Percentiles rank a stretch among this genome's conserved stretches.
Evolutionary conservation across 2,329 filamentous ascomycete genomes (phyloP).

Genomic region (Pyrenophora graminea): DNA sequence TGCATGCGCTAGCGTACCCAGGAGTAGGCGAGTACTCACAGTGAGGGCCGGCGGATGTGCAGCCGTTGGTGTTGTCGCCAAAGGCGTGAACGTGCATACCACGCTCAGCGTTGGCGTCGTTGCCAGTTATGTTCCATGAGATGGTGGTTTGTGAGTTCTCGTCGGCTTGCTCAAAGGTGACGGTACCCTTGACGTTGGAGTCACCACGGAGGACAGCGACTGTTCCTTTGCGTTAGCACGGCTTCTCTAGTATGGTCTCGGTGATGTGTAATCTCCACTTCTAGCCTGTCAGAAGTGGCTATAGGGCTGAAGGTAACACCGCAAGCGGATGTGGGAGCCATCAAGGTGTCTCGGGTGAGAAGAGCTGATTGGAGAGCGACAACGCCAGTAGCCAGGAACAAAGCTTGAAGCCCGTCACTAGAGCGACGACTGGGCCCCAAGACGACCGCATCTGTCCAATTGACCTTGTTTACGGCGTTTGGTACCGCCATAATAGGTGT

Average conservation of each 20-base stretch:
- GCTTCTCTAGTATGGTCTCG: background rate
- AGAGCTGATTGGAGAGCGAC: conserved; percentile 30
- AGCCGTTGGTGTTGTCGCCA: conserved; percentile 99
- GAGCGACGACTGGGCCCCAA: conserved; percentile 32
- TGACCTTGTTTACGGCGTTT: conserved; percentile 19
- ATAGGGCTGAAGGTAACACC: background rate
- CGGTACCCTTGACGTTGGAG: conserved; percentile 90
- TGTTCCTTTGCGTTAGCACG: conserved; percentile 47
- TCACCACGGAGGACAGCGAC: conserved; percentile 98
- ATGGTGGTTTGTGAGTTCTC: conserved; percentile 84
- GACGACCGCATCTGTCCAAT: conserved; percentile 17
- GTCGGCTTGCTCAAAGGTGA: conserved; percentile 89
- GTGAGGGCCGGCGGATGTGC: conserved; percentile 96
- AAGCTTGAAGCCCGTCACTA: conserved; percentile 6
- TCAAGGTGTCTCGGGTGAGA: conserved; percentile 32
- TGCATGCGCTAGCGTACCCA: background rate
- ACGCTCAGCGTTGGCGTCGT: conserved; percentile 94
- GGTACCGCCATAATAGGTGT: conserved; percentile 13
- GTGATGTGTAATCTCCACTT: background rate
- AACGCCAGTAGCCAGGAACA: conserved; percentile 5
- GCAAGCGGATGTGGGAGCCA: conserved; percentile 21
- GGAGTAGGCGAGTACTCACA: conserved; percentile 62
- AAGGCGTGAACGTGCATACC: conserved; percentile 99
- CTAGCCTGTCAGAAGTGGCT: background rate
- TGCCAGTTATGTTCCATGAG: conserved; percentile 87